Evolutionary conservation across 306 rosid species (phyloP), one percentile per base, ranked within the genome.

Genomic region (Sicyos edulis): DNA sequence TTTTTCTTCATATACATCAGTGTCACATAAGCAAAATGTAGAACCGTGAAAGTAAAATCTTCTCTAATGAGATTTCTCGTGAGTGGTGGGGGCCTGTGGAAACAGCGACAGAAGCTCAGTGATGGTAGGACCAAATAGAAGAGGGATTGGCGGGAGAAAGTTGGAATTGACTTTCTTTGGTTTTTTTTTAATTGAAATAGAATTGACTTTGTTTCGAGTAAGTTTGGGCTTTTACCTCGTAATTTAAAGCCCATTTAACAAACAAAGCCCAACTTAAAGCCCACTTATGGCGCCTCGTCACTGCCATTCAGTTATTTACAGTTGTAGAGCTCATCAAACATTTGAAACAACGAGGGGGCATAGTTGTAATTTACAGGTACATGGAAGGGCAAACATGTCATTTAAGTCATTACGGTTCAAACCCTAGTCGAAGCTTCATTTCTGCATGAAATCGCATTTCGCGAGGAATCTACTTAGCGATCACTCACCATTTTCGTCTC

Each of bases 71-170:
- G 37, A 5, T 65, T 78, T 72, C 82, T 66, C 76, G 85, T 78
- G 83, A 16, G 75, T 42, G 77, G 81, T 76, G 81, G 84, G 45
- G 73, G 75, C 65, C 21, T 55, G 53, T 54, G 56, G 12, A 7
- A 55, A 72, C 42, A 40, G 75, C 75, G 66, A 72, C 66, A 40
- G 53, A 22, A 29, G 54, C 34, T 44, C 7, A 19, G 54, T 4
- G 56, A n/a, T 52, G 37, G 34, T 19, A 69, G 16, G 73, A 10
- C 40, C 56, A 34, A 24, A 45, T 9, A 45, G 8, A 15, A 34
- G 10, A 32, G 40, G 26, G 37, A 37, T 37, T 37, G 44, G 44
- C 44, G 37, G 5, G 37, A 32, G 44, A 37, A 37, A 37, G 44
- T 37, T 26, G 29, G 29, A 26, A 26, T 26, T 0, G 47, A 50